Evolutionary conservation across 2,329 filamentous ascomycete species (phyloP), one percentile per base, ranked within the genome.

Genomic region (Paracoccidioides brasiliensis): DNA sequence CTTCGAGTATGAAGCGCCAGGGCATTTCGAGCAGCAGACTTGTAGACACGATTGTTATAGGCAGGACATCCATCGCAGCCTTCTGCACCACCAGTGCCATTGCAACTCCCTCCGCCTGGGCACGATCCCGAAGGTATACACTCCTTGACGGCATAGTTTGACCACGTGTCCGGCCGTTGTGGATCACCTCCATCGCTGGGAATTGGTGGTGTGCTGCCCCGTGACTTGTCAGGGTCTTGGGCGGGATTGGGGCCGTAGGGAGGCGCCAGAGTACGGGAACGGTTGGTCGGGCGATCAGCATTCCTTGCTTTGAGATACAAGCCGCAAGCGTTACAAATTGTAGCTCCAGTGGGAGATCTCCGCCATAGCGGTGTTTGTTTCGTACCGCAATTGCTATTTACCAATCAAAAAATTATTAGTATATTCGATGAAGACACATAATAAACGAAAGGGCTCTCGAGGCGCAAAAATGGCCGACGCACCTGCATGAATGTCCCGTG

Each of bases 321-420:
- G 44, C 93, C 93, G 67, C 93, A 98, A 5, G 93, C 93, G 72
- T 98, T 98, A 74, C 93, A 98, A 58, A 98, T 97, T 33, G 90
- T 96, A 55, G 89, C 86, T 35, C 93, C 93, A 64, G 90, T 84
- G 0, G 91, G 91, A 14, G 91, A 95, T 66, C 93, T 82, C 67
- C 93, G 83, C 93, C 93, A 98, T 41, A 98, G 74, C 30, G 93
- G 93, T 49, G 93, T 98, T 69, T 86, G 84, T 53, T 90, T 96
- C 14, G 93, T 97, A 56, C 85, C 86, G 69, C 93, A 98, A 72
- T 98, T 98, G 69, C 93, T 98, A 61, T 54, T 58, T 9, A 30
- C 12, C 54, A 10, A 8, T 43, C 40, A 44, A 53, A 63, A 22
- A 63, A 58, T 56, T 46, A 54, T 42, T 4, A 43, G 14, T 7